Evolutionary conservation across 1,284 basidiomycete species (phyloP).

Genomic region (Moesziomyces parantarcticus): DNA sequence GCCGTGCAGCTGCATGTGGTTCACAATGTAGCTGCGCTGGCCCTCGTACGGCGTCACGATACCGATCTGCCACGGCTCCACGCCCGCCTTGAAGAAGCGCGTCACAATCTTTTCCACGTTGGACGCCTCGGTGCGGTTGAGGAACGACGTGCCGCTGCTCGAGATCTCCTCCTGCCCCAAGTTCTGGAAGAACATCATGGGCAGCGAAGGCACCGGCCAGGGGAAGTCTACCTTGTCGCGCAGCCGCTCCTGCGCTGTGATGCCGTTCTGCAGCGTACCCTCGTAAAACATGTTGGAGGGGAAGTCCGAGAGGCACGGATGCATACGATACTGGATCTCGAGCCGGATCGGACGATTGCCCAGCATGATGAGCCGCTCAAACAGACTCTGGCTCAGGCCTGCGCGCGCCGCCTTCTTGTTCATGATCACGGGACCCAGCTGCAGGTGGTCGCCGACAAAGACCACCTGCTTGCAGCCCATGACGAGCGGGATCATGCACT

Average conservation of each 20-base stretch:
- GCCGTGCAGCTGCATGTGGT: conserved; percentile 99
- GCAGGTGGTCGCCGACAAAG: conserved; percentile 94
- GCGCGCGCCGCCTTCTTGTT: conserved; percentile 99
- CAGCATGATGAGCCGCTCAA: conserved; percentile 94
- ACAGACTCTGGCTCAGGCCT: conserved; percentile 94
- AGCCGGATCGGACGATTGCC: conserved; percentile 96
- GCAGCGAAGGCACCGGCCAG: conserved; percentile 96
- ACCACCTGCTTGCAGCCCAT: conserved; percentile 97
- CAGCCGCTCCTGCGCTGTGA: conserved; percentile 95
- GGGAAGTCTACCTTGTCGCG: conserved; percentile 99
- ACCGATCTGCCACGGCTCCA: conserved; percentile 93
- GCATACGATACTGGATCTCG: conserved; percentile 99
- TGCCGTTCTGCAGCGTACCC: conserved; percentile 97
- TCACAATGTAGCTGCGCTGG: conserved; percentile 97
- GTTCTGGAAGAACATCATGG: conserved; percentile 99
- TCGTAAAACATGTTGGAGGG: conserved; percentile 99
- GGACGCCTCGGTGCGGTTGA: conserved; percentile 97
- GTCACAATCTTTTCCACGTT: conserved; percentile 99
- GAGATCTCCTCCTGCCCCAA: conserved; percentile 99
- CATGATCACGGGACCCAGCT: conserved; percentile 99
- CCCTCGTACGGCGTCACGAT: conserved; percentile 99
- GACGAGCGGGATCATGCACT: conserved; percentile 99
- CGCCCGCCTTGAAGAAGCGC: conserved; percentile 98
- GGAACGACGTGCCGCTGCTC: conserved; percentile 95
- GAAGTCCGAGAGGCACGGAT: conserved; percentile 98